Evolutionary conservation across 768 basidiomycete genomes (phyloP).

Genomic region (Basidioascus undulatus): DNA sequence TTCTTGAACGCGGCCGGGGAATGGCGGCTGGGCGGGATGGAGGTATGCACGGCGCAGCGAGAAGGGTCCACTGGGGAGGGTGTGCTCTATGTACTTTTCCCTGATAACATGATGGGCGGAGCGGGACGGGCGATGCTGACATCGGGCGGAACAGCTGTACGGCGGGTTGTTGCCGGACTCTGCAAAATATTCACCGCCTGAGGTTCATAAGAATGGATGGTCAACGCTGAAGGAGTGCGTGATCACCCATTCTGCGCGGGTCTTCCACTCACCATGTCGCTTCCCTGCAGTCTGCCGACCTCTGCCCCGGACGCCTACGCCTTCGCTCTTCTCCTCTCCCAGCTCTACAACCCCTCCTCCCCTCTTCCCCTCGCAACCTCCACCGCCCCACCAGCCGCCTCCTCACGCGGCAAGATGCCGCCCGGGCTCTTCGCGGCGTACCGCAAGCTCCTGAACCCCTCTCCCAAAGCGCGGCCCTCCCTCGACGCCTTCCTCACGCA

Average conservation of each 20-base stretch:
- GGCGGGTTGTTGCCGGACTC: slow-evolving; percentile 40
- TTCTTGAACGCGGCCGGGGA: slow-evolving; percentile 85
- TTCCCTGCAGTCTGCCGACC: slow-evolving; percentile 22
- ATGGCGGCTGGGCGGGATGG: slow-evolving; percentile 91
- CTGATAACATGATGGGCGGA: too few species aligned
- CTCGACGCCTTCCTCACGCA: slow-evolving; percentile 52
- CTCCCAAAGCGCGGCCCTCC: slow-evolving; percentile 49
- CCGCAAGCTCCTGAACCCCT: slow-evolving; percentile 77
- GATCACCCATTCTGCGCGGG: slow-evolving; percentile 17
- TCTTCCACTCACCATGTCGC: slow-evolving; percentile 12
- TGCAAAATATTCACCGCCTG: slow-evolving; percentile 43
- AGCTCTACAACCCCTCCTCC: slow-evolving; percentile 42
- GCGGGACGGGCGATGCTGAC: slow-evolving; percentile 9
- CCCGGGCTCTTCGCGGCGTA: slow-evolving; percentile 45
- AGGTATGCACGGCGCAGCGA: slow-evolving; percentile 62
- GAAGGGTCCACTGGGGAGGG: slow-evolving; percentile 49
- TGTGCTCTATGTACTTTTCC: slow-evolving; percentile 60
- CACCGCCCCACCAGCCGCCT: slow-evolving; percentile 54
- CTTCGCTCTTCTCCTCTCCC: slow-evolving; percentile 61
- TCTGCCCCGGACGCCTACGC: slow-evolving; percentile 65
- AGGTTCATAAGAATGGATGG: slow-evolving; percentile 76
- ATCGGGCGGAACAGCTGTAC: slow-evolving; percentile 41
- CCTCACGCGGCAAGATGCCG: slow-evolving; percentile 56
- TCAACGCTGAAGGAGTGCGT: slow-evolving; percentile 52
- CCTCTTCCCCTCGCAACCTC: slow-evolving; percentile 35